Evolutionary conservation across 495 filamentous ascomycete species (phyloP).

Genomic region (Platismatia glauca): DNA sequence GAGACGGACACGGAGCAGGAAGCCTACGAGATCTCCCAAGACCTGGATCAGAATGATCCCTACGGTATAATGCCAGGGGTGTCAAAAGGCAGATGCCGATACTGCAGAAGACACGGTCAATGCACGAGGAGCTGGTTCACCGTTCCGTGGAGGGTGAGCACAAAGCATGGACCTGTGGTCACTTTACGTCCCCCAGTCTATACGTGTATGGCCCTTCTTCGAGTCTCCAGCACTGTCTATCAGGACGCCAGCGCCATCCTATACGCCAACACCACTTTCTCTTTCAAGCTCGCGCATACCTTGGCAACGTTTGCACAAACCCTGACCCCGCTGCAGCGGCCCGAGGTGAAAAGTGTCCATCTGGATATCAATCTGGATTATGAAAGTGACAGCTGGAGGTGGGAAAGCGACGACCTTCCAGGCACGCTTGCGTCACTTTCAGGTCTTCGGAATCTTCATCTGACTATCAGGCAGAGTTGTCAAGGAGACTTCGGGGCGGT

Average conservation of each 20-base stretch:
- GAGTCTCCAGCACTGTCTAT: background rate
- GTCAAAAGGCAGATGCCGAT: background rate
- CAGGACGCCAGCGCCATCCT: background rate
- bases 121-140: background rate
- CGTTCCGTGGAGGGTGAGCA: background rate
- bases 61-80: background rate
- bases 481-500: background rate
- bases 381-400: background rate
- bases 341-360: background rate
- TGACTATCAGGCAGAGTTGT: background rate
- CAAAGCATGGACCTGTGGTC: background rate
- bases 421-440: background rate
- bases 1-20: background rate
- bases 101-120: background rate
- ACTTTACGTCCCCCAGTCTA: background rate
- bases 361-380: background rate
- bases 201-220: background rate
- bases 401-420: background rate
- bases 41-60: background rate
- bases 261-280: background rate
- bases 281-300: background rate
- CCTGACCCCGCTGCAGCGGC: background rate
- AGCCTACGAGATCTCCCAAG: background rate
- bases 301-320: background rate
- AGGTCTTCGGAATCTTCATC: background rate